Conservation (phyloP, 202 grass and related monocot species). For the Zoysia matrella region DNA sequence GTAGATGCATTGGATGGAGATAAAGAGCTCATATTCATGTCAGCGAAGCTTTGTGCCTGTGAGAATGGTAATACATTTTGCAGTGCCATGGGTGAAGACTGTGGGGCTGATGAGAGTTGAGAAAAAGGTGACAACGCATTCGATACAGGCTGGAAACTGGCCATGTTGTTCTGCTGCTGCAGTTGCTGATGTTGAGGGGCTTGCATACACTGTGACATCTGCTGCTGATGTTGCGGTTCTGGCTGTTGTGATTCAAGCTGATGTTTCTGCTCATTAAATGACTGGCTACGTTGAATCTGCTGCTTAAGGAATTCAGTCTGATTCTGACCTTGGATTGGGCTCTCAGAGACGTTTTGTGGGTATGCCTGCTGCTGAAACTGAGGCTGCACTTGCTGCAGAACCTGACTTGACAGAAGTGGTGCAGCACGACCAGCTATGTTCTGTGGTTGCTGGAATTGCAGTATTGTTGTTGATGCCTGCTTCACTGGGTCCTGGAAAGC, state of each 20-base stretch:
- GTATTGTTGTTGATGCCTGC: too few species aligned
- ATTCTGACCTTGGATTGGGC: conserved; percentile 45
- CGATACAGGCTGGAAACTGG: conserved; percentile 53
- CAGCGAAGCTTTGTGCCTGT: conserved; percentile 68
- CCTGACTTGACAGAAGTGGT: too few species aligned
- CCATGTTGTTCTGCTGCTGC: conserved; percentile 57
- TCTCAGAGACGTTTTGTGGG: conserved; percentile 60
- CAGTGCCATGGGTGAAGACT: too few species aligned
- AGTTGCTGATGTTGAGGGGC: conserved; percentile 62
- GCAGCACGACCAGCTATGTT: too few species aligned
- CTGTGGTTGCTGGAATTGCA: too few species aligned
- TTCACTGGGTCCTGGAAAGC: too few species aligned
- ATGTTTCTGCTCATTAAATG: conserved; percentile 62
- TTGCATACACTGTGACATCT: conserved; percentile 54
- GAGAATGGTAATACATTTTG: conserved; percentile 1
- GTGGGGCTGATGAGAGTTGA: too few species aligned
- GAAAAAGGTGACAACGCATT: conserved; percentile 39
- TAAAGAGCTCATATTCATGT: conserved; percentile 57
- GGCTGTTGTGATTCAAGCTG: conserved; percentile 56
- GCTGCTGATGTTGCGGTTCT: conserved; percentile 53
- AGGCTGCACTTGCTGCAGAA: too few species aligned
- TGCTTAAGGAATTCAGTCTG: conserved; percentile 65
- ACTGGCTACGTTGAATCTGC: conserved; percentile 24
- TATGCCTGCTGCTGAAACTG: conserved; percentile 33
- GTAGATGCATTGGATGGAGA: conserved; percentile 51